Conservation (phyloP, 2,329 filamentous ascomycete species). For the Berkeleyomyces rouxiae region DNA sequence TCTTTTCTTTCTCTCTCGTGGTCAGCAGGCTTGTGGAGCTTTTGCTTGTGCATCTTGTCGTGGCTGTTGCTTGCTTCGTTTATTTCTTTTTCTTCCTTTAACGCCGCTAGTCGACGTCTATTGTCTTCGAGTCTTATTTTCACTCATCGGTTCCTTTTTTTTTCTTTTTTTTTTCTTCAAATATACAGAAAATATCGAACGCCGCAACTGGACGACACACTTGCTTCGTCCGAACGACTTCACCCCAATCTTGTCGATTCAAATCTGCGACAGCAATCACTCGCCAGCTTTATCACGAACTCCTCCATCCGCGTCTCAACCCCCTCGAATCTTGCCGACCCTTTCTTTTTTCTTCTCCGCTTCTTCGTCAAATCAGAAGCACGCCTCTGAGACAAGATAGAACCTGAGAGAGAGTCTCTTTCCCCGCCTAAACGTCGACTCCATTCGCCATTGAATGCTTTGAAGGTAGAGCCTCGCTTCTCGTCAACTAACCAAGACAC, state of each 20-base stretch:
- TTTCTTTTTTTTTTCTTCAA: neutral
- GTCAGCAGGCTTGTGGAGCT: neutral
- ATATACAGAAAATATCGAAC: neutral
- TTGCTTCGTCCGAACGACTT: neutral
- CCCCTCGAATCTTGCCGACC: neutral
- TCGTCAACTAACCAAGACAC: neutral
- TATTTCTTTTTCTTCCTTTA: neutral
- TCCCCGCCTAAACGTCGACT: neutral
- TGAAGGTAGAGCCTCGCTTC: neutral
- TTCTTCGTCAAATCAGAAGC: neutral
- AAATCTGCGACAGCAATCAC: neutral
- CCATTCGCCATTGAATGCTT: neutral
- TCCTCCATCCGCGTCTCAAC: too few relatives aligned
- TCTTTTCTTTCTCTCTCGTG: neutral
- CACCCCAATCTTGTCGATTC: neutral
- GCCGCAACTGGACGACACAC: neutral
- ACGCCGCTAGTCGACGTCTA: constrained; percentile 2
- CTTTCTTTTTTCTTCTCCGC: neutral
- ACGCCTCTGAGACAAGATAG: neutral
- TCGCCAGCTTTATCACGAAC: too few relatives aligned
- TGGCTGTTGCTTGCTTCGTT: neutral
- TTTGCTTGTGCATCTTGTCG: neutral
- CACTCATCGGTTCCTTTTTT: neutral
- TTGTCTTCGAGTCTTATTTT: neutral
- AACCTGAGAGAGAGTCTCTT: neutral